These are phyloP conservation scores for Plasmodium ovale DNA, from an alignment of 169 alveolate genomes.

Conservation along the genomic window DNA sequence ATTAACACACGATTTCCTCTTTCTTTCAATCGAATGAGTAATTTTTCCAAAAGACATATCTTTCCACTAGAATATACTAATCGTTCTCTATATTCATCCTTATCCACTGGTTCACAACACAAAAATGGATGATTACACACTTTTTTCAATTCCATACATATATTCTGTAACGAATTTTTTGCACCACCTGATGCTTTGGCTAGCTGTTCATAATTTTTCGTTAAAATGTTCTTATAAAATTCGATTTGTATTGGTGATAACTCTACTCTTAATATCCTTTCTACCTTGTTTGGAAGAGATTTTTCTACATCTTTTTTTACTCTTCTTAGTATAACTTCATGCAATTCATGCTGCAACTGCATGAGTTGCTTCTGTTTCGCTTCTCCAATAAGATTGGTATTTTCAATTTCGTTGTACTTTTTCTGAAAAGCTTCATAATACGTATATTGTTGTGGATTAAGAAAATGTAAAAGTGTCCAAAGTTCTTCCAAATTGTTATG, in stretches of 20 bases:
- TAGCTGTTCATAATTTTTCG: constrained; percentile 92
- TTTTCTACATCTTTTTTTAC: constrained; percentile 94
- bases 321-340: constrained; percentile 90
- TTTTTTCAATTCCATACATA: constrained; percentile 97
- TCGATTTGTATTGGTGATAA: constrained; percentile 92
- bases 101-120: constrained; percentile 94
- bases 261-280: constrained; percentile 92
- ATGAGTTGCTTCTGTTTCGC: constrained; percentile 89
- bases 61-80: constrained; percentile 94
- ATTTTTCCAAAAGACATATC: constrained; percentile 95
- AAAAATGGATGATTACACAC: constrained; percentile 99
- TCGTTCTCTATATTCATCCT: constrained; percentile 88
- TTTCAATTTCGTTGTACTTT: constrained; percentile 89
- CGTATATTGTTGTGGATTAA: constrained; percentile 93
- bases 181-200: constrained; percentile 92
- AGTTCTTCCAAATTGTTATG: constrained; percentile 95
- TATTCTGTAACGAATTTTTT: constrained; percentile 90
- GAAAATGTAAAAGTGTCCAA: constrained; percentile 96
- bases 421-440: constrained; percentile 88
- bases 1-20: constrained; percentile 96
- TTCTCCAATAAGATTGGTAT: constrained; percentile 91
- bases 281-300: constrained; percentile 92
- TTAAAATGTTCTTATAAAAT: constrained; percentile 89
- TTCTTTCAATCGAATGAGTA: constrained; percentile 91
- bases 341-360: constrained; percentile 90